Base-by-base conservation (phyloP, 257 asterid species). In the Haberlea rhodopensis region DNA sequence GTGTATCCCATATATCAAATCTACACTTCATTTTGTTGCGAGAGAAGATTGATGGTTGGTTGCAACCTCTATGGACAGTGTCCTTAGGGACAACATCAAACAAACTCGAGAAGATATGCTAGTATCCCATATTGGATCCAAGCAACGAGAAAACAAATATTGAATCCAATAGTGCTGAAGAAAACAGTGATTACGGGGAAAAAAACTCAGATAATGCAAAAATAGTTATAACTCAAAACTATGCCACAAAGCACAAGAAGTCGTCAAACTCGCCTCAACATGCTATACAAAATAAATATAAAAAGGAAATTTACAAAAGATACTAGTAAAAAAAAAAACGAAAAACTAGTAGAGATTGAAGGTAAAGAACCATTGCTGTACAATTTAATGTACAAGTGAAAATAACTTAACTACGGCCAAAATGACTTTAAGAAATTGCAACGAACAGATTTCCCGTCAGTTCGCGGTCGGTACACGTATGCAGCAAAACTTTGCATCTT, bases 401-500 rank as follows among this genome's bases (percentile, higher is more conserved):
- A 43, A 43, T 4, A 43, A 43, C 51, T 43, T 8, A 43, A 43
- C 8, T 43, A 6, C 18, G n/a, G 46, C 46, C 6, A 37, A 11
- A 11, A 37, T 13, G 6, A 13, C 46, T 37, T 37, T 8, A 4
- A 43, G 7, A 19, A 43, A 43, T 16, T 4, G 51, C 16, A 43
- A 43, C 43, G 6, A 28, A 56, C 62, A 29, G 26, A 3, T 57
- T 40, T 25, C 56, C 16, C 5, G 16, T 60, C 69, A 49, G 6
- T 46, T 68, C 72, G 29, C 43, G 55, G 67, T 4, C 10, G 63
- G 23, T 22, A 18, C 4, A 18, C 19, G 32, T 37, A 46, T 10
- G 63, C 69, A 65, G 19, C 64, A 31, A 6, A 49, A 43, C 18
- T 49, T 58, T 43, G 40, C 58, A 26, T 22, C 29, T 34, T 25